phyloP scores from a whole-genome alignment of 83 land plant species.

The Isoetes engelmannii region DNA sequence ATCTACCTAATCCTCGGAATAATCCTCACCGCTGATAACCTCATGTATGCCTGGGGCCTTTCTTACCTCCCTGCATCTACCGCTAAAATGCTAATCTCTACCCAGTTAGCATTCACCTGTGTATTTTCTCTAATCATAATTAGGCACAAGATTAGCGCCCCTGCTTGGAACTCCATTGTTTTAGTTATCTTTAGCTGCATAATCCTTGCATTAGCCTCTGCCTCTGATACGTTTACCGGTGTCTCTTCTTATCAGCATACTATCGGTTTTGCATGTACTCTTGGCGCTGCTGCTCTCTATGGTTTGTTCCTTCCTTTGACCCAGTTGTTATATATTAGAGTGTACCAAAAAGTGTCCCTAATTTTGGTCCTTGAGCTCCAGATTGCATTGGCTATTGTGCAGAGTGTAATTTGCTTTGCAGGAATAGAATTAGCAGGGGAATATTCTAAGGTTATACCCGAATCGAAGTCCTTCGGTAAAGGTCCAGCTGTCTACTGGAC shows the following conservation, averaged over 20 bases:
- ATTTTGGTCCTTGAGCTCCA: not conserved
- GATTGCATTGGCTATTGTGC: not conserved
- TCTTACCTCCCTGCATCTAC: constrained; percentile 8
- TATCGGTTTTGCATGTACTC: not conserved
- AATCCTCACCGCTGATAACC: not conserved
- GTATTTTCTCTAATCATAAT: not conserved
- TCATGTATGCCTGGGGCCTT: constrained; percentile 2
- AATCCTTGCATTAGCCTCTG: not conserved
- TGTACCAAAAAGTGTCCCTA: not conserved
- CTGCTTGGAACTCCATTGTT: constrained; percentile 6
- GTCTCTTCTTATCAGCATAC: not conserved
- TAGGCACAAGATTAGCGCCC: not conserved
- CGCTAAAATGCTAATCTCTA: not conserved
- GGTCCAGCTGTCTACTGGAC: constrained; percentile 33
- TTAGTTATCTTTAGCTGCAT: not conserved
- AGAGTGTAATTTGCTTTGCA: not conserved
- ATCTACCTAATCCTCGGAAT: not conserved
- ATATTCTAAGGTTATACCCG: not conserved
- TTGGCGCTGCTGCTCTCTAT: not conserved
- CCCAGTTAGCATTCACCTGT: constrained; percentile 3
- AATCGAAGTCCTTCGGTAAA: not conserved
- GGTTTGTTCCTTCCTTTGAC: not conserved
- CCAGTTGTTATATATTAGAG: not conserved
- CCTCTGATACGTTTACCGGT: not conserved
- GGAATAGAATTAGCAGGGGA: not conserved